Base-by-base conservation (phyloP, 2,329 filamentous ascomycete genomes). In the Fonsecaea monophora region DNA sequence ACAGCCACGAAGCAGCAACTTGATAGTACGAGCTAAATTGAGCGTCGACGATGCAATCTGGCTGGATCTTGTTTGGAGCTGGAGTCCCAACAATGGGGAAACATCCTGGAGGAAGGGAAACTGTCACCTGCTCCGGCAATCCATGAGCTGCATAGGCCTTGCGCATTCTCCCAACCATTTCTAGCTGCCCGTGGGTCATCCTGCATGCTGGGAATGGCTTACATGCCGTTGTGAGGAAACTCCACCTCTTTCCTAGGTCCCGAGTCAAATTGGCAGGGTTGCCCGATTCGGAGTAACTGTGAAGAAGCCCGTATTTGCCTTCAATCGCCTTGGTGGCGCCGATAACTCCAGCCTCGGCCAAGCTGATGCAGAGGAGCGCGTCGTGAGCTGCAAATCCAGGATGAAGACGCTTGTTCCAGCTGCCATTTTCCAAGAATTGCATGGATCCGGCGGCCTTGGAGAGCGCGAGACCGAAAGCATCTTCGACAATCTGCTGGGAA, bases 351-450 rank as follows among this genome's bases (percentile, higher is more conserved):
- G 73, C 71, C 64, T 77, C 74, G 2, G 75, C 77, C 15, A 78
- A 67, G 13, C 59, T 63, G 10, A 77, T 73, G 60, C 74, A 77
- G 57, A 78, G 62, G 58, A 77, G 75, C 5, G 76, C 77, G 68
- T 78, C 76, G 53, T 77, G 75, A 12, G 74, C 76, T 1, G 77
- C 76, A 67, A 78, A 78, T 0, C 77, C 77, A 8, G 77, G 75
- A 65, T 78, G 76, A 8, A 78, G 72, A 6, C 77, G 73, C 66
- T 78, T 78, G 67, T 78, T 78, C 74, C 76, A 77, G 35, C 65
- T 70, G 10, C 77, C 77, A 62, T 78, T 78, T 32, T 77, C 75
- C 12, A 78, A 73, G 62, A 75, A 78, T 61, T 78, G 77, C 74
- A 77, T 75, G 6, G 74, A 75, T 3, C 77, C 77, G 2, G 75